phyloP scores from a whole-genome alignment of 208 protist genomes.

The Leishmania tropica region DNA sequence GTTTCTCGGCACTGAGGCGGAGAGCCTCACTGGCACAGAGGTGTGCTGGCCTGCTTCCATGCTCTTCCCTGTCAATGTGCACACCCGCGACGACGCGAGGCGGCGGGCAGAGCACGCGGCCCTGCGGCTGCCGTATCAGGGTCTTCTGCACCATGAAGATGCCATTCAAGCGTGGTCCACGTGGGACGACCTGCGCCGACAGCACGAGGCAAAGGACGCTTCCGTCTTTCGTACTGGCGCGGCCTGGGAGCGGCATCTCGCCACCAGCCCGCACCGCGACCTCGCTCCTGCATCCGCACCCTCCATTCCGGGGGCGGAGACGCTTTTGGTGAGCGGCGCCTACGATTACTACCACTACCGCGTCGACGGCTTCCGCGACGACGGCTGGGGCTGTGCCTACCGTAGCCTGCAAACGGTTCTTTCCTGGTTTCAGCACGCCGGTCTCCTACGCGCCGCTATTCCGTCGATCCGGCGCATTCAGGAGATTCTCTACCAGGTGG shows the following conservation, averaged over 20 bases:
- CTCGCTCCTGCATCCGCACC: slow-evolving; percentile 23
- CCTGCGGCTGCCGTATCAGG: slow-evolving; percentile 48
- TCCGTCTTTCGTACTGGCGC: slow-evolving; percentile 25
- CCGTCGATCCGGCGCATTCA: slow-evolving; percentile 86
- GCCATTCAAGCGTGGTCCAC: slow-evolving; percentile 38
- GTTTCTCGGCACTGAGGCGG: slow-evolving; percentile 23
- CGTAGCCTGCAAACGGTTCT: slow-evolving; percentile 89
- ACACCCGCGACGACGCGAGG: slow-evolving; percentile 28
- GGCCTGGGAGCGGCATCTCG: slow-evolving; percentile 67
- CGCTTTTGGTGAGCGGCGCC: slow-evolving; percentile 57
- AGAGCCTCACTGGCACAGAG: slow-evolving; percentile 18
- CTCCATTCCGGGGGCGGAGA: slow-evolving; percentile 41
- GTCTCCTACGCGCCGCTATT: slow-evolving; percentile 45
- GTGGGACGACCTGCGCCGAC: slow-evolving; percentile 12
- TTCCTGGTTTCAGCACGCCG: slow-evolving; percentile 81
- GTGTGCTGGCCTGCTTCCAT: slow-evolving; percentile 63
- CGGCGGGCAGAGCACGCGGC: slow-evolving; percentile 57
- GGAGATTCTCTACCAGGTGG: slow-evolving; percentile 73
- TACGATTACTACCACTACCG: slow-evolving; percentile 97
- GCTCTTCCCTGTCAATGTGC: slow-evolving; percentile 69
- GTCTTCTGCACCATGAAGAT: slow-evolving; percentile 40
- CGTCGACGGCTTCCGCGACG: slow-evolving; percentile 92
- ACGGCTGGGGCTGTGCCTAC: slow-evolving; percentile 97
- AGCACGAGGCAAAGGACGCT: background rate
- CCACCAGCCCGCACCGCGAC: slow-evolving; percentile 48